These are phyloP conservation scores for Kodamaea jinghongensis DNA, from an alignment of 805 yeast species.

Conservation along the genomic window DNA sequence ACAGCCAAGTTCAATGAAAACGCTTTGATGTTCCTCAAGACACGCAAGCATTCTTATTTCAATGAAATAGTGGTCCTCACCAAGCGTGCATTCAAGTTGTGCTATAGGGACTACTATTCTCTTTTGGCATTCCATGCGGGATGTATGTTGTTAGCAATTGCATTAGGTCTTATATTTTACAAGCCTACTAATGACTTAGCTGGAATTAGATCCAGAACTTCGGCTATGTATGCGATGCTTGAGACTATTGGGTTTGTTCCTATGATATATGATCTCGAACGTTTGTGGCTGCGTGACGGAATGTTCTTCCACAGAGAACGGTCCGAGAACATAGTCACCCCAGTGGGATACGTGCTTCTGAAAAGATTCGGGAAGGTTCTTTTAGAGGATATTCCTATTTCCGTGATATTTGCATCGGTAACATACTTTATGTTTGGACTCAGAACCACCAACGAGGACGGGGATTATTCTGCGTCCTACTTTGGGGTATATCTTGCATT, in stretches of 20 bases:
- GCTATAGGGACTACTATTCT: slow-evolving; percentile 33
- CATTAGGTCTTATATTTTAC: slow-evolving; percentile 77
- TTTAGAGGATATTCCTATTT: slow-evolving; percentile 66
- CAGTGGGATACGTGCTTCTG: slow-evolving; percentile 63
- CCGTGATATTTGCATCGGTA: slow-evolving; percentile 55
- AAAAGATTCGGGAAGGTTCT: slow-evolving; percentile 64
- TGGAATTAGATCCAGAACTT: slow-evolving; percentile 61
- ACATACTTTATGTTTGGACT: slow-evolving; percentile 80
- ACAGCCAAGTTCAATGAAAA: neutral
- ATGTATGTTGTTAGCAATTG: slow-evolving; percentile 49
- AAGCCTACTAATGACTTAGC: slow-evolving; percentile 57
- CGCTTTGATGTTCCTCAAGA: neutral
- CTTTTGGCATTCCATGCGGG: slow-evolving; percentile 39
- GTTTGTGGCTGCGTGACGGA: slow-evolving; percentile 40
- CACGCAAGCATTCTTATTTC: neutral
- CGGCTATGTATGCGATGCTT: slow-evolving; percentile 34
- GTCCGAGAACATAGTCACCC: slow-evolving; percentile 63
- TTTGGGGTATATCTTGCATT: slow-evolving; percentile 22
- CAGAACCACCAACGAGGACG: slow-evolving; percentile 25
- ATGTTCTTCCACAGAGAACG: slow-evolving; percentile 53
- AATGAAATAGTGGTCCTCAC: slow-evolving; percentile 33
- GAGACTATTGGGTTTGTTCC: slow-evolving; percentile 43
- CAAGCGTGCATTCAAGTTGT: slow-evolving; percentile 29
- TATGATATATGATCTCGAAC: slow-evolving; percentile 36
- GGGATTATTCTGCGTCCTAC: slow-evolving; percentile 13